phyloP scores from a whole-genome alignment of 2,329 filamentous ascomycete genomes.

The Metarhizium guizhouense region DNA sequence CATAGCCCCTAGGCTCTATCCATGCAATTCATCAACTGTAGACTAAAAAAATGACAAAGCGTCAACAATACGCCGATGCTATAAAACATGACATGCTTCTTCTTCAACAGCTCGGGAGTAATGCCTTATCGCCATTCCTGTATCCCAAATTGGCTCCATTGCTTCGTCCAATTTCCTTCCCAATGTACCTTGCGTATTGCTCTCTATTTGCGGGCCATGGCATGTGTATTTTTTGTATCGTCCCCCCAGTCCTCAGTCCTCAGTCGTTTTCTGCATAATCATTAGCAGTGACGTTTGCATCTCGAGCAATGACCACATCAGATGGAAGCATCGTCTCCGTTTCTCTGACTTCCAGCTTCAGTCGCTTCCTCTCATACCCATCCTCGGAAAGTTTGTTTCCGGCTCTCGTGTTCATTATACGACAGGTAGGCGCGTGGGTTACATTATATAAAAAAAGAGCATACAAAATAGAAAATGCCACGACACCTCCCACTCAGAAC shows the following conservation, averaged over 20 bases:
- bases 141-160: slow-evolving; percentile 4
- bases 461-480: slow-evolving; percentile 4
- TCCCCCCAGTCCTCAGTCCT: background rate
- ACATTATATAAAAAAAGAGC: background rate
- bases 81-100: slow-evolving; percentile 6
- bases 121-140: slow-evolving; percentile 8
- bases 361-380: background rate
- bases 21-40: slow-evolving; percentile 15
- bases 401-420: background rate
- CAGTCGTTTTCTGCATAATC: background rate
- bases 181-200: slow-evolving; percentile 1
- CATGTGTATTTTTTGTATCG: background rate
- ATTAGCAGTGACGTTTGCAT: background rate
- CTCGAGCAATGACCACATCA: background rate
- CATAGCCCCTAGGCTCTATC: slow-evolving; percentile 14
- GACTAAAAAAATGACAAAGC: slow-evolving; percentile 6
- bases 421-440: background rate
- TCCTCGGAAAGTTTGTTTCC: background rate
- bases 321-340: background rate
- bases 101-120: background rate
- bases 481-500: background rate
- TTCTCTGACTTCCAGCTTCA: background rate
- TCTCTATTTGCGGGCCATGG: slow-evolving; percentile 1
- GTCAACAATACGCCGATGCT: slow-evolving; percentile 12
- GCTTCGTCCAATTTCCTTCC: background rate